Conservation (phyloP, 2,329 filamentous ascomycete species). For the Ophiostoma sp. region DNA sequence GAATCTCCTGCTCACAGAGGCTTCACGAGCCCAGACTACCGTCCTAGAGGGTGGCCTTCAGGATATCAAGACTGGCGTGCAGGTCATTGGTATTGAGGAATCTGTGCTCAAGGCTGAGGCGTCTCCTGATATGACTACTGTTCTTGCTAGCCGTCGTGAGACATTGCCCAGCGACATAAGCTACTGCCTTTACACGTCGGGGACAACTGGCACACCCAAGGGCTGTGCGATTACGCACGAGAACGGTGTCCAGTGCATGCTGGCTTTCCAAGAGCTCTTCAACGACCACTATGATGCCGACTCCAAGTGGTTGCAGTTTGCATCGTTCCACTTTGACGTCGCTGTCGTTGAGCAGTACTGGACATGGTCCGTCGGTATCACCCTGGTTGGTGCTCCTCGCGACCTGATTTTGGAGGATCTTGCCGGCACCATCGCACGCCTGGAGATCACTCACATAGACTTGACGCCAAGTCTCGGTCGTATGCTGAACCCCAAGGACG, state of each 20-base stretch:
- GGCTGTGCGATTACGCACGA: constrained; percentile 84
- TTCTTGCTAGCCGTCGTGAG: not conserved
- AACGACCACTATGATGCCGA: constrained; percentile 62
- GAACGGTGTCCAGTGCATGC: constrained; percentile 83
- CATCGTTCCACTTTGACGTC: constrained; percentile 91
- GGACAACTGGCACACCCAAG: constrained; percentile 80
- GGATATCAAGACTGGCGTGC: constrained; percentile 34
- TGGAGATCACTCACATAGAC: constrained; percentile 84
- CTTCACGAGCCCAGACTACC: constrained; percentile 18
- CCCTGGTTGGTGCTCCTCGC: constrained; percentile 72
- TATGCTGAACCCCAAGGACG: constrained; percentile 70
- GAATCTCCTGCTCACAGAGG: constrained; percentile 54
- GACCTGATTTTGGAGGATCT: constrained; percentile 84
- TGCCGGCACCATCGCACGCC: constrained; percentile 60
- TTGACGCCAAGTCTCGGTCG: constrained; percentile 82
- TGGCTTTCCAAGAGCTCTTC: constrained; percentile 78
- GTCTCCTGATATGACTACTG: not conserved
- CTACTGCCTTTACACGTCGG: constrained; percentile 83
- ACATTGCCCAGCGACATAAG: constrained; percentile 52
- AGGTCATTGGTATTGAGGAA: constrained; percentile 35
- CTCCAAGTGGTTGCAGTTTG: constrained; percentile 78
- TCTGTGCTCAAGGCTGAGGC: constrained; percentile 28
- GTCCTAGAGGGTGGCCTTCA: constrained; percentile 24
- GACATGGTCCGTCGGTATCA: constrained; percentile 89
- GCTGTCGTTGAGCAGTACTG: constrained; percentile 91